These are phyloP conservation scores for Asterionellopsis glacialis DNA, from an alignment of 108 stramenopile species.

Conservation along the genomic window DNA sequence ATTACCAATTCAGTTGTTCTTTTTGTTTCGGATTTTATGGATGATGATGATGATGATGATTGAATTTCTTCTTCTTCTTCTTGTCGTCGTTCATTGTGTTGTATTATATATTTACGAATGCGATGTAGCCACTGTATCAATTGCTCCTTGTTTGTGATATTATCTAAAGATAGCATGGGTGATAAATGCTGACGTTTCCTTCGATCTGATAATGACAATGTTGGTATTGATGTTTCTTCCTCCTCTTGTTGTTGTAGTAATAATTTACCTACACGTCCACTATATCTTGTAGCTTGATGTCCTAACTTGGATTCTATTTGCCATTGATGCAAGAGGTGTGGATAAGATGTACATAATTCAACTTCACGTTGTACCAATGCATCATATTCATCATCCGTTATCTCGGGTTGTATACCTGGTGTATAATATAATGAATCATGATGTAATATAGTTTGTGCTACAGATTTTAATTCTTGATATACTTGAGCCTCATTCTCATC, in stretches of 20 bases:
- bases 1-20: slow-evolving; percentile 35
- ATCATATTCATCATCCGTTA: slow-evolving; percentile 78
- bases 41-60: no score
- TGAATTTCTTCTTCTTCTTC: slow-evolving; percentile 1
- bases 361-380: slow-evolving; percentile 75
- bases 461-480: slow-evolving; percentile 7
- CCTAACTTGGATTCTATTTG: slow-evolving; percentile 63
- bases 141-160: slow-evolving; percentile 53
- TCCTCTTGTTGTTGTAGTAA: slow-evolving; percentile 5
- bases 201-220: slow-evolving; percentile 8
- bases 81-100: no score
- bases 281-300: slow-evolving; percentile 48
- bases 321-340: slow-evolving; percentile 39
- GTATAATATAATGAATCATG: slow-evolving; percentile 4
- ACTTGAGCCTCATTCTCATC: no score
- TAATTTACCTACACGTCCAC: slow-evolving; percentile 69
- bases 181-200: slow-evolving; percentile 51
- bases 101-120: slow-evolving; percentile 38
- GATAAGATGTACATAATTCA: slow-evolving; percentile 50
- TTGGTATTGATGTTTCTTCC: neutral
- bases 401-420: neutral
- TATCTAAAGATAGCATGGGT: slow-evolving; percentile 80
- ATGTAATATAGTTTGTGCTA: neutral
- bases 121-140: slow-evolving; percentile 62
- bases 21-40: no score